Evolutionary conservation across 257 asterid species (phyloP).

Genomic region (Cynanchum wilfordii): DNA sequence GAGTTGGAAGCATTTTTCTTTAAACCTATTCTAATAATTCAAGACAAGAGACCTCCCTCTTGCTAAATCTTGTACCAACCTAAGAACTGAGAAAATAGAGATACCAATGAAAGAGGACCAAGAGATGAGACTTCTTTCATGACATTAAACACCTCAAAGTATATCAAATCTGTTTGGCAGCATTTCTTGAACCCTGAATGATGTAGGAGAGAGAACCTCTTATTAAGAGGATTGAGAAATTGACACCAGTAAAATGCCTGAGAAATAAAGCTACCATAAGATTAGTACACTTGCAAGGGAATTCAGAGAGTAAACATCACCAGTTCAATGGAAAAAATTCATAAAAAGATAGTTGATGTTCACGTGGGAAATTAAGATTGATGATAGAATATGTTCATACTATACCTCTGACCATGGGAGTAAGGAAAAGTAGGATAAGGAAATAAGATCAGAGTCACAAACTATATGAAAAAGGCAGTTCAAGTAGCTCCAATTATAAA

Average conservation of each 20-base stretch:
- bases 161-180: neutral
- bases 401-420: neutral
- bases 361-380: neutral
- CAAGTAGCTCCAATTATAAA: neutral
- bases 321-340: neutral
- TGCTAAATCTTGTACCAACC: neutral
- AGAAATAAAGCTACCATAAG: neutral
- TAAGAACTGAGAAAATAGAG: too few species aligned
- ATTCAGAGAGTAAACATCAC: neutral
- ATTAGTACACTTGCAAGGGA: neutral
- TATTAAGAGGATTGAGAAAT: neutral
- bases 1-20: neutral
- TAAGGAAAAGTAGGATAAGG: neutral
- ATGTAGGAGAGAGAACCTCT: neutral
- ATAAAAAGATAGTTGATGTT: neutral
- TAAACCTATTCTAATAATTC: neutral
- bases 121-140: neutral
- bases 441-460: neutral
- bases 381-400: neutral
- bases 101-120: neutral
- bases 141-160: neutral
- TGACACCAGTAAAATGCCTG: neutral
- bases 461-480: neutral
- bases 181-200: neutral
- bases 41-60: neutral